phyloP scores from a whole-genome alignment of 257 asterid species.

The Nicotiana tomentosiformis region DNA sequence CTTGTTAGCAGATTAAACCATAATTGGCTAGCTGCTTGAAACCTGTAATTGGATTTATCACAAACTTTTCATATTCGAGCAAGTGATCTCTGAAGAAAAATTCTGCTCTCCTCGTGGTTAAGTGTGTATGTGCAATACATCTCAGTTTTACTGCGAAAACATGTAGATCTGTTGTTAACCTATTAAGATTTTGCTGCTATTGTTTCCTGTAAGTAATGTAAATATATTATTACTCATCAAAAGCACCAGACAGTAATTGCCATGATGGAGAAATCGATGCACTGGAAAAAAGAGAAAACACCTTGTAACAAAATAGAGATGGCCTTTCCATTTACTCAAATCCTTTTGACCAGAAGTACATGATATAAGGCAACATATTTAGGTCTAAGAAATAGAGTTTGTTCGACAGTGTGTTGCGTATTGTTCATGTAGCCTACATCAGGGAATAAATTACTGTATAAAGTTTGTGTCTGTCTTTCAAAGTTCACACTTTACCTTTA shows the following conservation, averaged over 20 bases:
- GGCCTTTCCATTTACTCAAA: background rate
- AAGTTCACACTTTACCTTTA: background rate
- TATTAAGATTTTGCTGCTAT: background rate
- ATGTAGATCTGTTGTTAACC: background rate
- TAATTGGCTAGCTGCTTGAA: background rate
- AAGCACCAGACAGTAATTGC: background rate
- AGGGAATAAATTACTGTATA: background rate
- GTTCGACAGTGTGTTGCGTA: background rate
- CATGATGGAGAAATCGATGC: background rate
- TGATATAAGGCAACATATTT: background rate
- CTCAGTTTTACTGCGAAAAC: background rate
- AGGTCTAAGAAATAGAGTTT: background rate
- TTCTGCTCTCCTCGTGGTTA: background rate
- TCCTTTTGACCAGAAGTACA: background rate
- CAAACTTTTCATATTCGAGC: background rate
- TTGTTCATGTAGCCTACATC: background rate
- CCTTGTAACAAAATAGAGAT: background rate
- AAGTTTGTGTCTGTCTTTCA: background rate
- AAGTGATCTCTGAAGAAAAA: background rate
- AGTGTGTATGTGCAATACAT: background rate
- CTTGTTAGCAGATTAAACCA: background rate
- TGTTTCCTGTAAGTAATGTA: background rate
- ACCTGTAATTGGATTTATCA: background rate
- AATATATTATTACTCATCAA: background rate
- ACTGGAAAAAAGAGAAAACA: background rate